A percentile compares a stretch with the other conserved stretches of the same genome.
These are phyloP conservation scores for Leccinum cinnamomeum DNA, from an alignment of 1,284 basidiomycete genomes.

Conservation along the genomic window DNA sequence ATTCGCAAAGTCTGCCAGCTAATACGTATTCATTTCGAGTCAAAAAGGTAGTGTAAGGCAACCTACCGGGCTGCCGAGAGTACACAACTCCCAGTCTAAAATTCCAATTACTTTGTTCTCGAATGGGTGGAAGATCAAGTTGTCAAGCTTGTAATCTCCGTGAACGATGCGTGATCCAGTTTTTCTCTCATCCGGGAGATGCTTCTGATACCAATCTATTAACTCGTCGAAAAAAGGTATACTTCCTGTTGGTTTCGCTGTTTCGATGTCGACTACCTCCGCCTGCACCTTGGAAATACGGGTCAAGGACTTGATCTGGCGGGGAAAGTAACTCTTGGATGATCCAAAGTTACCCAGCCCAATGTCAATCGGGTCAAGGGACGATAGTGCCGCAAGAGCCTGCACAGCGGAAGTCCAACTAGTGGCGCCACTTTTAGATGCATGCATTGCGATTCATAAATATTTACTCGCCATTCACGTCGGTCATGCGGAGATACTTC, in stretches of 20 bases:
- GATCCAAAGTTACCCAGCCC: slow-evolving; percentile 82
- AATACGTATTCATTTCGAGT: slow-evolving; percentile 4
- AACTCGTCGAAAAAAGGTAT: slow-evolving; percentile 77
- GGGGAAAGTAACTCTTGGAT: slow-evolving; percentile 80
- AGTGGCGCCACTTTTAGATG: not conserved
- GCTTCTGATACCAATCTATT: slow-evolving; percentile 71
- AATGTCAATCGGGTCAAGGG: slow-evolving; percentile 65
- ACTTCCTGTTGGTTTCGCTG: slow-evolving; percentile 56
- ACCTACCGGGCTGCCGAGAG: slow-evolving; percentile 80
- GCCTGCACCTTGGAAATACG: slow-evolving; percentile 77
- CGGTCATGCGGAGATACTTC: slow-evolving; percentile 64
- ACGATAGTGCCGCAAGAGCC: slow-evolving; percentile 50
- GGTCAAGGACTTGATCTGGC: slow-evolving; percentile 86
- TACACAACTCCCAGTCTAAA: slow-evolving; percentile 96
- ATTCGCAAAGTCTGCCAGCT: slow-evolving; percentile 94
- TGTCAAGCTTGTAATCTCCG: slow-evolving; percentile 97
- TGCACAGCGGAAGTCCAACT: slow-evolving; percentile 32
- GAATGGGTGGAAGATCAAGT: slow-evolving; percentile 91
- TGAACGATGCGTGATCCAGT: slow-evolving; percentile 82
- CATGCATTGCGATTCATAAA: not conserved
- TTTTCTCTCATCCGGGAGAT: slow-evolving; percentile 75
- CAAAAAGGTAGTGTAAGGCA: not conserved
- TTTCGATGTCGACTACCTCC: slow-evolving; percentile 61
- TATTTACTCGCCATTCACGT: slow-evolving; percentile 60
- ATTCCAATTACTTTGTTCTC: slow-evolving; percentile 93